These are phyloP conservation scores for Ophiorrhiza pumila DNA, from an alignment of 257 asterid species.

Conservation along the genomic window DNA sequence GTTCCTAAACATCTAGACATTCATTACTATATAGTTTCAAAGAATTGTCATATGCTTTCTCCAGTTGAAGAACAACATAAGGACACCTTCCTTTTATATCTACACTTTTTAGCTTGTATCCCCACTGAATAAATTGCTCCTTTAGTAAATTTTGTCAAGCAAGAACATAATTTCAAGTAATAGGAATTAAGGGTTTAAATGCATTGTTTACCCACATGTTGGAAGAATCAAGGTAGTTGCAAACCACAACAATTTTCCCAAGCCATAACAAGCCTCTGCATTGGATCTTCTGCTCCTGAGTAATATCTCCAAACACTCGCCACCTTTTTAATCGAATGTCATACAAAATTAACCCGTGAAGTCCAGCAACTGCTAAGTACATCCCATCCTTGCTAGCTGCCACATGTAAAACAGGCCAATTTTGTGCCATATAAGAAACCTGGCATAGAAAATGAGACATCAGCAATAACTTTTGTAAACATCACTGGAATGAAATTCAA, in stretches of 20 bases:
- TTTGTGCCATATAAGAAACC: constrained; percentile 97
- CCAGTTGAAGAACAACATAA: background rate
- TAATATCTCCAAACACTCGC: constrained; percentile 98
- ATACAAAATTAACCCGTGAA: constrained; percentile 90
- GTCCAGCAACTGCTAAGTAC: constrained; percentile 97
- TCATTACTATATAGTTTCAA: background rate
- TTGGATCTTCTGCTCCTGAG: constrained; percentile 96
- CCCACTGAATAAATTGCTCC: background rate
- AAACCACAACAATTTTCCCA: constrained; percentile 93
- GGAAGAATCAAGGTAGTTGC: constrained; percentile 84
- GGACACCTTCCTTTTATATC: background rate
- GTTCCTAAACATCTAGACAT: background rate
- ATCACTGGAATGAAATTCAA: constrained; percentile 15
- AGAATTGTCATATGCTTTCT: background rate
- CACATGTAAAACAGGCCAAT: constrained; percentile 98
- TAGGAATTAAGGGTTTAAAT: background rate
- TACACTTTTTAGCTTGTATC: background rate
- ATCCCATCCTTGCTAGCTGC: constrained; percentile 99
- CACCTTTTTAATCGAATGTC: constrained; percentile 86
- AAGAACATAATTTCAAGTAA: background rate
- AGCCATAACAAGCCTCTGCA: constrained; percentile 97
- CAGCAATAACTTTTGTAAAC: constrained; percentile 30
- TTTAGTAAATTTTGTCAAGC: background rate
- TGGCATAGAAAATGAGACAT: constrained; percentile 35
- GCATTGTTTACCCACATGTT: constrained; percentile 53